Evolutionary conservation across 305 asterid genomes (phyloP), one percentile per base, ranked within the genome.

Genomic region (Solanum aculeatissimum): DNA sequence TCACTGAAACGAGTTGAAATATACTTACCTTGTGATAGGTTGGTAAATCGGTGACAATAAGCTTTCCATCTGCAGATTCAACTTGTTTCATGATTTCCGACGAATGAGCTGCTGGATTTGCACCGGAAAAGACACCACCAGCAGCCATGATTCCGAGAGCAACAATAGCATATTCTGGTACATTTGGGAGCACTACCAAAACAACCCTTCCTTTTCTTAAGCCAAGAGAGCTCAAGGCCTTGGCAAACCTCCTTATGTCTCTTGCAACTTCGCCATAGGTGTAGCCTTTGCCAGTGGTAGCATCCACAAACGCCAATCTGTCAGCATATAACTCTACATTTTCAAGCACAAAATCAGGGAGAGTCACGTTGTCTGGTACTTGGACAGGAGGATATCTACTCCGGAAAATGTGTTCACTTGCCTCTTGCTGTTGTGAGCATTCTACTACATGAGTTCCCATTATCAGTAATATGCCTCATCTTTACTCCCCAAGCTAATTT

Each of bases 141-240:
- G 97, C 97, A 3, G 96, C 93, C 99, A 97, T 95, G 86, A 97
- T 93, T 23, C 99, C 99, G 0, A 97, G 96, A 49, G 99, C 98
- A 72, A 97, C 86, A 58, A 88, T 90, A 23, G 93, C 97, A 49
- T 97, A 97, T 82, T 94, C 98, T 0, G 92, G 91, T 70, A 95
- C 92, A 21, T 96, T 96, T 10, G 98, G 98, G 81, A 97, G 94
- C 60, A 91, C 91, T 3, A 94, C 99, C 86, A 95, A 91, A 86
- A 92, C 98, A 10, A 92, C 97, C 2, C 90, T 86, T 79, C 99
- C 99, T 80, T 90, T 95, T 88, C 98, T 90, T 80, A 92, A 87
- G 45, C 98, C 98, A 12, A 97, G 93, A 11, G 98, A 95, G 82
- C 97, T 90, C 86, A 97, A 83, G 65, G 99, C 98, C 90, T 93